phyloP scores from a whole-genome alignment of 345 rosid genomes.

The Euclidium syriacum region DNA sequence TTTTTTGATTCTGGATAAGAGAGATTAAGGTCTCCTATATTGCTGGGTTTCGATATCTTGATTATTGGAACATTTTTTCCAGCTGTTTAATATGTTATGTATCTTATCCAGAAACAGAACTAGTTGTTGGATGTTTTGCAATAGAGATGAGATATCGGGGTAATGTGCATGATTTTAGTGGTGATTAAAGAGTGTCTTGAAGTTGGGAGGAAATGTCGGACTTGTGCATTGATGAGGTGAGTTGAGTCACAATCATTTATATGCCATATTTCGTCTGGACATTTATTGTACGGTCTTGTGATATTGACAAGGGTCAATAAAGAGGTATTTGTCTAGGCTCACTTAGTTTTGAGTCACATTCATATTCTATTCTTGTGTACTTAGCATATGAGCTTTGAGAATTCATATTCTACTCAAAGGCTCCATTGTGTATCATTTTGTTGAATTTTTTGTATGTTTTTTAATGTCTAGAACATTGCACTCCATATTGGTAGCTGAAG shows the following conservation, averaged over 20 bases:
- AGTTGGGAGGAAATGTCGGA: slow-evolving; percentile 65
- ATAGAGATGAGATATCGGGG: slow-evolving; percentile 40
- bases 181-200: slow-evolving; percentile 47
- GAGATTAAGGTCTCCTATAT: neutral
- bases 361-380: neutral
- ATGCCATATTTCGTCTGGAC: neutral
- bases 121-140: slow-evolving; percentile 29
- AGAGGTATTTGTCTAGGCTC: neutral
- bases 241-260: slow-evolving; percentile 7
- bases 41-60: neutral
- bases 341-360: neutral
- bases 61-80: neutral
- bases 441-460: neutral
- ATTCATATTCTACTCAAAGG: neutral
- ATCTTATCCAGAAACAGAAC: slow-evolving; percentile 41
- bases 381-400: neutral
- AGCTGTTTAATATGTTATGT: slow-evolving; percentile 23
- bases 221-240: slow-evolving; percentile 65
- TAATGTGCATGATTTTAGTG: slow-evolving; percentile 40
- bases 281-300: neutral
- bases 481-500: neutral
- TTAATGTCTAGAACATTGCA: neutral
- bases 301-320: neutral
- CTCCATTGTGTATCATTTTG: neutral
- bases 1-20: slow-evolving; percentile 15